Conservation (phyloP, 2,329 filamentous ascomycete species). For the Claviceps spartinae region DNA sequence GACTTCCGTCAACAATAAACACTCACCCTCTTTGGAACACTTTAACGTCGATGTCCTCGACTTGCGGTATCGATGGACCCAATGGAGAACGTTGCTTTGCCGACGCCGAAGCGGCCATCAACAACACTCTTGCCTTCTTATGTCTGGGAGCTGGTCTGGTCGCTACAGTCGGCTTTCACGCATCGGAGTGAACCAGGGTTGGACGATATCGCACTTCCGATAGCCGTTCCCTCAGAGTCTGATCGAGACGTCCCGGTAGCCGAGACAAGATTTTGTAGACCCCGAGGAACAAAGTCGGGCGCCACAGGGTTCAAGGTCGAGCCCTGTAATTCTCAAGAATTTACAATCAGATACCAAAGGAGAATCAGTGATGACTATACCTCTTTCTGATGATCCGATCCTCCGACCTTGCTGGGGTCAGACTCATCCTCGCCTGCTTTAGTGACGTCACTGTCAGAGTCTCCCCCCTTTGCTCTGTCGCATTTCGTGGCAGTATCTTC, state of each 20-base stretch:
- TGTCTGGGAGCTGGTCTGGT: no score
- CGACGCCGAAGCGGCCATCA: not conserved
- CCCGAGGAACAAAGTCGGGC: constrained; percentile 36
- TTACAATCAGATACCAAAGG: constrained; percentile 23
- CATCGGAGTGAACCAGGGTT: not conserved
- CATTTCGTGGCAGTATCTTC: constrained; percentile 22
- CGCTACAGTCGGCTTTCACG: not conserved
- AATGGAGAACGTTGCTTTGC: not conserved
- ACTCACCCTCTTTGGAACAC: not conserved
- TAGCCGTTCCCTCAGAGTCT: not conserved
- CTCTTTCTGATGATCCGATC: constrained; percentile 31
- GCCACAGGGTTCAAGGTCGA: constrained; percentile 42
- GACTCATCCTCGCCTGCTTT: constrained; percentile 10
- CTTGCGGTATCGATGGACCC: not conserved
- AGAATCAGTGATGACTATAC: constrained; percentile 19
- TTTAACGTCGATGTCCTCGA: not conserved
- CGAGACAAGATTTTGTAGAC: not conserved
- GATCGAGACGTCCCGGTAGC: not conserved
- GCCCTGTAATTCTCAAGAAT: constrained; percentile 27
- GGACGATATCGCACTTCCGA: not conserved
- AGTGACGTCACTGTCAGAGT: constrained; percentile 12
- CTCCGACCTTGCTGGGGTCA: constrained; percentile 18
- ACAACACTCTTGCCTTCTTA: not conserved
- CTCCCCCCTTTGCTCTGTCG: constrained; percentile 13
- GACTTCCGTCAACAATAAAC: not conserved